Base-by-base conservation (phyloP, 257 asterid genomes). In the Petunia axillaris region DNA sequence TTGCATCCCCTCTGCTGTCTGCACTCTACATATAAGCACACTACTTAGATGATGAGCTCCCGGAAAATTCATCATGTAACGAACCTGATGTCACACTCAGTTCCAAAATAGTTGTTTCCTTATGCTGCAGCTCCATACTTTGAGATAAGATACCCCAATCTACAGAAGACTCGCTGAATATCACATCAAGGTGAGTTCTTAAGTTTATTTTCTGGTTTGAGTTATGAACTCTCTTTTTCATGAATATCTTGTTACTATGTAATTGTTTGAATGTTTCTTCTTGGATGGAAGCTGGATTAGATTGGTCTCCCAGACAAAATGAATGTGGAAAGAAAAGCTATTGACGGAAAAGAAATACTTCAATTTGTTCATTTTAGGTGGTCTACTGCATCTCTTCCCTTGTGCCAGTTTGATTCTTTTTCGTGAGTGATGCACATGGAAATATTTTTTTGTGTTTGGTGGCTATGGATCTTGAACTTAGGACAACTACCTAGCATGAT, bases 141-240 rank as follows among this genome's bases (percentile, higher is more conserved):
- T 73, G 78, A 11, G 3, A 46, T 16, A 44, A 44, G 58, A 36
- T n/a, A 73, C 52, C 36, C 46, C 46, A 1, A 35, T 36, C 8
- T 73, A 55, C 15, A 5, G 63, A 50, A 73, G 63, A 50, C 78
- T 73, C 3, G 0, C 63, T 36, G 36, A 36, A 73, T 3, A 73
- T 50, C 52, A 50, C 78, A 50, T 11, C 60, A 14, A 36, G 46
- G 78, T 3, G 1, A 50, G 7, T 50, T 50, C 8, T 73, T 36
- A 50, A 71, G 35, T 48, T 70, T 73, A 36, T 36, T 73, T 73
- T 0, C 7, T 73, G 78, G 46, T 73, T 50, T 73, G 63, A 73
- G 36, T 13, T 11, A 3, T 52, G 78, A 36, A 73, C 46, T 13
- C 44, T 67, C 15, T 50, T 46, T 73, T 73, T 73, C 36, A 38